phyloP scores from a whole-genome alignment of 257 asterid genomes.

The Perilla frutescens region DNA sequence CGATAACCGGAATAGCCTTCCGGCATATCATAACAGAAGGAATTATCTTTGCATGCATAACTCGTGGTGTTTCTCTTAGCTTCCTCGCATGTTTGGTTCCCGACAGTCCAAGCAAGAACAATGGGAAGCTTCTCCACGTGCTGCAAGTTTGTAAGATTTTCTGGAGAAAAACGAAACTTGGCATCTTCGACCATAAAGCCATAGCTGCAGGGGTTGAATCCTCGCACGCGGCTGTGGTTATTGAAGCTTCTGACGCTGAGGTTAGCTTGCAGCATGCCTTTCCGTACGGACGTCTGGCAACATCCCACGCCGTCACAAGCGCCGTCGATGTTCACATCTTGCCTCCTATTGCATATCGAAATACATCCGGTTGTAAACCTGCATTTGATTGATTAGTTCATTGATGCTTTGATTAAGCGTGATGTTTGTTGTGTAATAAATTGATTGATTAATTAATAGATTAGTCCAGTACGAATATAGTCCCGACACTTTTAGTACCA shows the following conservation, averaged over 20 bases:
- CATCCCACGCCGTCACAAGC: constrained; percentile 46
- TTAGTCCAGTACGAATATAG: no score
- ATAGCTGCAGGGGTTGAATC: constrained; percentile 31
- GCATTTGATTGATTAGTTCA: no score
- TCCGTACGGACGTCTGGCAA: constrained; percentile 41
- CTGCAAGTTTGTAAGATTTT: constrained; percentile 25
- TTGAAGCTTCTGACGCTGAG: constrained; percentile 17
- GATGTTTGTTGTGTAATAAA: no score
- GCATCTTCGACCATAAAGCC: constrained; percentile 35
- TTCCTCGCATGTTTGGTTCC: constrained; percentile 28
- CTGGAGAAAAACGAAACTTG: constrained; percentile 23
- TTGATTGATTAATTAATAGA: no score
- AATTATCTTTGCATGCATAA: background rate
- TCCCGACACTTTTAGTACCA: no score
- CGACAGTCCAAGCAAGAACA: constrained; percentile 55
- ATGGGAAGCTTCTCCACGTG: constrained; percentile 29
- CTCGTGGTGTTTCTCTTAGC: background rate
- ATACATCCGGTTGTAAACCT: constrained; percentile 28
- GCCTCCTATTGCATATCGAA: constrained; percentile 6
- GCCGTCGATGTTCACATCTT: constrained; percentile 12
- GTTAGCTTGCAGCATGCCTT: background rate
- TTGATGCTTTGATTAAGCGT: no score
- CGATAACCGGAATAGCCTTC: background rate
- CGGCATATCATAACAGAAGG: background rate
- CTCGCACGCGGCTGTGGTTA: background rate